Conservation (phyloP, 768 basidiomycete species). For the Pleurotus platypus region DNA sequence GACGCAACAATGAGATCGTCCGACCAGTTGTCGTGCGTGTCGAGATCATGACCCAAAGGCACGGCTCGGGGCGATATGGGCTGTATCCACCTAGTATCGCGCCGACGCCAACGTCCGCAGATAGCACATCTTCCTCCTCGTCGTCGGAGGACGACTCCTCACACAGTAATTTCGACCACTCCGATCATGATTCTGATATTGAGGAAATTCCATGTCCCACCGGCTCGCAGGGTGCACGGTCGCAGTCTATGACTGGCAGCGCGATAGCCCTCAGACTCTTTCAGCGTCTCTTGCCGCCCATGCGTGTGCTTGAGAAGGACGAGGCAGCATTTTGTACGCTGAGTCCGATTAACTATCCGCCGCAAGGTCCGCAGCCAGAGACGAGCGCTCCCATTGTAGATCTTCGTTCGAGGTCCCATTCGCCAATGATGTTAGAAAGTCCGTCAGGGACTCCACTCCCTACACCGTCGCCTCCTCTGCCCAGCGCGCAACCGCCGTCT, state of each 20-base stretch:
- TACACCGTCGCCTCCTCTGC: too few species aligned
- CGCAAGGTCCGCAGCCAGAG: too few species aligned
- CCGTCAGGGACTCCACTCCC: constrained; percentile 21
- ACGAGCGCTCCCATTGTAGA: constrained; percentile 8
- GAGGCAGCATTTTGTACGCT: too few species aligned
- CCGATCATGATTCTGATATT: constrained; percentile 47
- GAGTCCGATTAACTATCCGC: too few species aligned
- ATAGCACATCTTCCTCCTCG: constrained; percentile 35
- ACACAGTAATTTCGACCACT: constrained; percentile 5
- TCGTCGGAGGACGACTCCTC: constrained; percentile 37
- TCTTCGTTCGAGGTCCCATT: constrained; percentile 33
- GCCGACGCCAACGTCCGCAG: constrained; percentile 31
- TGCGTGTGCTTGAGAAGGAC: not conserved
- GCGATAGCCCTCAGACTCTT: constrained; percentile 10
- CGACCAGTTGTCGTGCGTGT: constrained; percentile 61
- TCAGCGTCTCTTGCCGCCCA: constrained; percentile 5
- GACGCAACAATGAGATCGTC: constrained; percentile 56
- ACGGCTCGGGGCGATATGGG: constrained; percentile 58
- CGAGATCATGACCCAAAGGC: constrained; percentile 30
- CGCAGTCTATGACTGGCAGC: constrained; percentile 16
- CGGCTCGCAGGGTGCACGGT: constrained; percentile 15
- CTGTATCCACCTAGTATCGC: constrained; percentile 38
- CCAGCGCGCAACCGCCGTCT: too few species aligned
- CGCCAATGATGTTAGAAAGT: constrained; percentile 46
- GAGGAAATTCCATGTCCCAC: constrained; percentile 44